These are phyloP conservation scores for Xylaria longipes DNA, from an alignment of 495 filamentous ascomycete species.

Conservation along the genomic window DNA sequence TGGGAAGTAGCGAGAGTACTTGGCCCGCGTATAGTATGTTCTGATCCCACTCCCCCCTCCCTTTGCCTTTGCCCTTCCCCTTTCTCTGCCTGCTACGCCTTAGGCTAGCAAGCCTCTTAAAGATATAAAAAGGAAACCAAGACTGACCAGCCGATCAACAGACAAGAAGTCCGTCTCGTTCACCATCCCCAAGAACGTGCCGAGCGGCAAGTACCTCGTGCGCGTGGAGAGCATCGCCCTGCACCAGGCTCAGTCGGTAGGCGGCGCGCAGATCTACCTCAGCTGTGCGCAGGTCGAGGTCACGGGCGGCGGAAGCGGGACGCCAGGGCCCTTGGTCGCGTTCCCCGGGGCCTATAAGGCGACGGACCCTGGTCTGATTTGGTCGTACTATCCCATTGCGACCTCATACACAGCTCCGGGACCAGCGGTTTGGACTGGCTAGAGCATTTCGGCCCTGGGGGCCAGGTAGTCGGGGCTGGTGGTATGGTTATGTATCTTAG, in stretches of 20 bases:
- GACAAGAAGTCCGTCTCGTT: conserved; percentile 44
- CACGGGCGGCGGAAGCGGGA: conserved; percentile 45
- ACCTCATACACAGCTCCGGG: conserved; percentile 52
- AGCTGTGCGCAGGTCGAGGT: conserved; percentile 49
- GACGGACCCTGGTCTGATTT: conserved; percentile 44
- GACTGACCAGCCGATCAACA: conserved; percentile 7
- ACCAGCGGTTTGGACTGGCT: conserved; percentile 41
- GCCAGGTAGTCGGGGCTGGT: not conserved
- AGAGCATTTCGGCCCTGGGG: not conserved
- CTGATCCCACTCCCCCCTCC: too few relatives aligned
- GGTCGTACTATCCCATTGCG: conserved; percentile 40
- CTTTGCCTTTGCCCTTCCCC: not conserved
- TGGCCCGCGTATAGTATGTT: conserved; percentile 52
- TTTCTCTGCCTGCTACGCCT: too few relatives aligned
- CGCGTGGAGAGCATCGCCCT: conserved; percentile 50
- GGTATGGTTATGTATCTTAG: not conserved
- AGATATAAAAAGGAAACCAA: not conserved
- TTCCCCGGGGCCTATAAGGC: conserved; percentile 47
- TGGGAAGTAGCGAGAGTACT: conserved; percentile 37
- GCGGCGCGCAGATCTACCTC: conserved; percentile 51
- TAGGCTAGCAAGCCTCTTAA: too few relatives aligned
- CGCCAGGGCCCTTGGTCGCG: conserved; percentile 37
- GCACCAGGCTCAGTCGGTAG: conserved; percentile 45
- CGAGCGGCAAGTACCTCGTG: conserved; percentile 48
- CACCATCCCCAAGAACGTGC: conserved; percentile 48